Base-by-base conservation (phyloP, 2,329 filamentous ascomycete genomes). In the Trichoderma pleuroti region DNA sequence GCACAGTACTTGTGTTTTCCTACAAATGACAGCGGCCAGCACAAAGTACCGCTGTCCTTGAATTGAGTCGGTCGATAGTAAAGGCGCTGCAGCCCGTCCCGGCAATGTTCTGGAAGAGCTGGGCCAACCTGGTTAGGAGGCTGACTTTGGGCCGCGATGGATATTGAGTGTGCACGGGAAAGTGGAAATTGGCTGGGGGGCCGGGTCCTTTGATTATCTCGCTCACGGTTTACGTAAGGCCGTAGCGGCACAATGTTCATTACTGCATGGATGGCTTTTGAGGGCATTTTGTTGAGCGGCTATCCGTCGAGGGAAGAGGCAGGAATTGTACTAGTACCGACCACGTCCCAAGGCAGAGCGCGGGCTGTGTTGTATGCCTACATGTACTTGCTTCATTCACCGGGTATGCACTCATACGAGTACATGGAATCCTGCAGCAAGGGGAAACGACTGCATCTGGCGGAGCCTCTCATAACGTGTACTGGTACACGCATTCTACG, bases 71-170 rank as follows among this genome's bases (percentile, higher is more conserved):
- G 26, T 34, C 18, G n/a, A 49, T 24, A 59, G 21, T 12, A 30
- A 59, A 14, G 18, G n/a, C 18, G n/a, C 32, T 21, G n/a, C 21
- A 14, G 32, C 61, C 49, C 21, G 32, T 57, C 26, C 24, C 24
- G 30, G 65, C 36, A 60, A 60, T 49, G 36, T 60, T 68, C 54
- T 60, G 54, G 52, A 60, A 68, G 65, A 26, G 18, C 54, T 42
- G 24, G 49, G 63, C 21, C 34, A 42, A 36, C 26, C 54, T 49
- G 28, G 36, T 46, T 46, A 68, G 65, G 65, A 68, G 65, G 65
- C 65, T 68, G 54, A 68, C 65, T 34, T 61, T 62, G 34, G 32
- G 21, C 5, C 28, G 2, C 26, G 62, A 14, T 28, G 26, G 65
- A 49, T 26, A 39, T 28, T 30, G 4, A 24, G 46, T 24, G 26